Evolutionary conservation across 352 stramenopile species (phyloP), one percentile per base, ranked within the genome.

Genomic region (Pythium vanterpoolii): DNA sequence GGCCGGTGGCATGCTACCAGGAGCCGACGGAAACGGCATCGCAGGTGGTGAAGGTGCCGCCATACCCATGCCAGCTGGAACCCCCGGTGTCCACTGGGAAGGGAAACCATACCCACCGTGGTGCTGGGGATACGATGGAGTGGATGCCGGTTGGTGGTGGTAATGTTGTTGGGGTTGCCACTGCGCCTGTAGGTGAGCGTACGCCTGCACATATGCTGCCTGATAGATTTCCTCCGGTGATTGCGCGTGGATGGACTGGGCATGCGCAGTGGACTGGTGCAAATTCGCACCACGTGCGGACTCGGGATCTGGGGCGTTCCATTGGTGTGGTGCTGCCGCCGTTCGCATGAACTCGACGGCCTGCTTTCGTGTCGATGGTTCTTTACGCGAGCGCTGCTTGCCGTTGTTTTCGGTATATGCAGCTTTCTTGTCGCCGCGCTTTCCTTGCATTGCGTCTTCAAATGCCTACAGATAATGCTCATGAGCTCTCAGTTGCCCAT

Each of bases 181-280:
- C 43, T 91, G 82, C 44, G 70, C 56, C 71, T 87, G 80, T 14
- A 91, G 65, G 19, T 77, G 70, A 7, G 78, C 73, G 49, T 89
- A 91, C 9, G 79, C 81, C 47, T 90, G 79, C 34, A 77, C 73
- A 26, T 90, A 91, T 0, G 82, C 82, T 18, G 70, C 61, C 49
- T 89, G 82, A 28, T 88, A 91, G 27, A 83, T 21, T 28, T 89
- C 77, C 9, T 62, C 67, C 8, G 58, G 48, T 7, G 58, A 54
- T 30, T 47, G 31, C n/a, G 33, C 5, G 8, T 33, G 42, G 5
- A 44, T 1, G n/a, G 39, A 4, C 9, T 57, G 38, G 8, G 34
- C 16, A 38, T 51, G 30, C 33, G 34, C 24, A 10, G 21, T 9
- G 23, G 43, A 27, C 2, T 40, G 33, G 34, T 56, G 18, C 10